Evolutionary conservation across 345 rosid species (phyloP).

Genomic region (Boechera retrofracta): DNA sequence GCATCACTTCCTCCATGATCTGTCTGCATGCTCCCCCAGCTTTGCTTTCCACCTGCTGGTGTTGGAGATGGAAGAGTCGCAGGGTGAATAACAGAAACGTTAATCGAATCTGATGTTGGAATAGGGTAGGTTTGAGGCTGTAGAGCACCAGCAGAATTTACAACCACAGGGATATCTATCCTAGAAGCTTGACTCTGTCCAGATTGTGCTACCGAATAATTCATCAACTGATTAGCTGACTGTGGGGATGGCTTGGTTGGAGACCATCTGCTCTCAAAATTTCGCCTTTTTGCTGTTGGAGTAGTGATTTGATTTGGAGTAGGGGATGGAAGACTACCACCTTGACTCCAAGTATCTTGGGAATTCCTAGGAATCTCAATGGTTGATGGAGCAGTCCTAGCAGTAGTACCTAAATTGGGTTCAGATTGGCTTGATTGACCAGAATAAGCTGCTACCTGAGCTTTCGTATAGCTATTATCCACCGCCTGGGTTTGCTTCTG

Average conservation of each 20-base stretch:
- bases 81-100: slow-evolving; percentile 39
- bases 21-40: slow-evolving; percentile 54
- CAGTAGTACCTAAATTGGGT: slow-evolving; percentile 45
- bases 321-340: slow-evolving; percentile 87
- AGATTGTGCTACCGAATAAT: slow-evolving; percentile 42
- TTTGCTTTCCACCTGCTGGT: slow-evolving; percentile 53
- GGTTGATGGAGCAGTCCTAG: slow-evolving; percentile 50
- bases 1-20: slow-evolving; percentile 49
- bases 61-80: slow-evolving; percentile 50
- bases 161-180: slow-evolving; percentile 48
- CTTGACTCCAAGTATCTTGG: slow-evolving; percentile 63
- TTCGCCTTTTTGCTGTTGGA: slow-evolving; percentile 51
- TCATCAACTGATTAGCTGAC: slow-evolving; percentile 38
- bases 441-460: slow-evolving; percentile 52
- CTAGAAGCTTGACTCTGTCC: slow-evolving; percentile 46
- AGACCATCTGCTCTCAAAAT: slow-evolving; percentile 70
- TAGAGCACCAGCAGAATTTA: slow-evolving; percentile 49
- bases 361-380: slow-evolving; percentile 62
- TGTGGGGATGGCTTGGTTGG: slow-evolving; percentile 59
- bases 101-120: slow-evolving; percentile 23
- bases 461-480: slow-evolving; percentile 45
- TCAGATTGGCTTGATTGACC: slow-evolving; percentile 46
- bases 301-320: slow-evolving; percentile 72
- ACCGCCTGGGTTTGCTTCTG: slow-evolving; percentile 56
- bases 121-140: slow-evolving; percentile 47